phyloP scores from a whole-genome alignment of 2,329 filamentous ascomycete genomes.

The Cylindrodendrum hubeiense region DNA sequence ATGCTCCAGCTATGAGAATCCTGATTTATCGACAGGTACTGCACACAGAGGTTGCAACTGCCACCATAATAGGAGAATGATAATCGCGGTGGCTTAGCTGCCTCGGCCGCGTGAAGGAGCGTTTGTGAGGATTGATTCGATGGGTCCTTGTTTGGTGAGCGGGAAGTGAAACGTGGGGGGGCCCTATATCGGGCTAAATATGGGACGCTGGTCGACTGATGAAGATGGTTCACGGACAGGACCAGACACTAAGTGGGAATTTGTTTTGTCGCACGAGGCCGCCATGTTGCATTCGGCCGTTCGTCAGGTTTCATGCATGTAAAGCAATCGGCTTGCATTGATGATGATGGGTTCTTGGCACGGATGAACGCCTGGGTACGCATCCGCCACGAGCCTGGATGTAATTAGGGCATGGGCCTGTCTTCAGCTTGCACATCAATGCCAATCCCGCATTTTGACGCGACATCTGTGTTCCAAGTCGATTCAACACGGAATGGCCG shows the following conservation, averaged over 20 bases:
- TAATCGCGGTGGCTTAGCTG: background rate
- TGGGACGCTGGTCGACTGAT: background rate
- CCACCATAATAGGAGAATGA: slow-evolving; percentile 1
- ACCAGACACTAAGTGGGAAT: slow-evolving; percentile 9
- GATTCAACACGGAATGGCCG: background rate
- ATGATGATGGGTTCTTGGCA: background rate
- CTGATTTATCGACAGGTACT: background rate
- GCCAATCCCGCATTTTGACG: background rate
- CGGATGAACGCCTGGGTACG: background rate
- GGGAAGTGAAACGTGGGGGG: slow-evolving; percentile 20
- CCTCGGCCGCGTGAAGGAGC: background rate
- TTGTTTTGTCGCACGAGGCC: background rate
- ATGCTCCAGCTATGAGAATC: background rate
- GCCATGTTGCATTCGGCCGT: background rate
- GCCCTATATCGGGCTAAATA: background rate
- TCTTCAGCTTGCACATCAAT: background rate
- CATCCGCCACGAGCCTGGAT: background rate
- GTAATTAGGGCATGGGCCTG: background rate
- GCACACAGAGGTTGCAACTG: slow-evolving; percentile 4
- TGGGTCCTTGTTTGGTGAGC: slow-evolving; percentile 3
- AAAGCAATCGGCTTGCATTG: background rate
- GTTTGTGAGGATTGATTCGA: slow-evolving; percentile 14
- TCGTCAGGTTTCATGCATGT: background rate
- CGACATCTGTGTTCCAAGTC: background rate
- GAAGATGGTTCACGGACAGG: slow-evolving; percentile 1